phyloP scores from a whole-genome alignment of 2,329 filamentous ascomycete genomes.

The Aspergillus alliaceus region DNA sequence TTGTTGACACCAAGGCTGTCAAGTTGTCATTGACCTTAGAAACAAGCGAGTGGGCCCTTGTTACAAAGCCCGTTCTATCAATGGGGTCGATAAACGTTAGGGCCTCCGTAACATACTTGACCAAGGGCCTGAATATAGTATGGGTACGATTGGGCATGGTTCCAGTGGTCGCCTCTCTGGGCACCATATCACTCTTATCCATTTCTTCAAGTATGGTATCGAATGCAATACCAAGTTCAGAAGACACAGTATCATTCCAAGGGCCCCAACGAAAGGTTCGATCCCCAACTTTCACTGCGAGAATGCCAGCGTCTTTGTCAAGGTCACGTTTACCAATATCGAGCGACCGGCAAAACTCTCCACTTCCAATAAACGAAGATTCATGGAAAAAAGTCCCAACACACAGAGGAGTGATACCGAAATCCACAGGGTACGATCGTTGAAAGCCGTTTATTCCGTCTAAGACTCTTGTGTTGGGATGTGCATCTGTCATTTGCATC shows the following conservation, averaged over 20 bases:
- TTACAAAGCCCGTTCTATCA: constrained; percentile 51
- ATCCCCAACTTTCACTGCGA: constrained; percentile 37
- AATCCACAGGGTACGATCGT: constrained; percentile 53
- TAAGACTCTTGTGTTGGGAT: constrained; percentile 19
- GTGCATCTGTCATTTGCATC: constrained; percentile 1
- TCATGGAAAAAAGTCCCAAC: constrained; percentile 57
- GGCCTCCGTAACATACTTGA: constrained; percentile 50
- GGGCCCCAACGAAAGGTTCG: constrained; percentile 47
- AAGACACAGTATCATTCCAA: constrained; percentile 58
- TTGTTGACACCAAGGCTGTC: constrained; percentile 15
- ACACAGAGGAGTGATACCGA: constrained; percentile 52
- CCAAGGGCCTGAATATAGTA: constrained; percentile 41
- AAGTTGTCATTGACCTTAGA: constrained; percentile 40
- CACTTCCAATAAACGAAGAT: constrained; percentile 59
- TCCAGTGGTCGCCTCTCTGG: constrained; percentile 1
- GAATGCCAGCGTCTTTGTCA: constrained; percentile 42
- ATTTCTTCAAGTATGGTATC: constrained; percentile 28
- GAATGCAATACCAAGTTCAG: constrained; percentile 43
- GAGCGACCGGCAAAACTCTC: constrained; percentile 51
- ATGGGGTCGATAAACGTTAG: constrained; percentile 56
- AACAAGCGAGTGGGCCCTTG: constrained; percentile 36
- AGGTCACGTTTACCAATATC: constrained; percentile 42
- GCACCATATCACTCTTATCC: constrained; percentile 12
- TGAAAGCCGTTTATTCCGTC: constrained; percentile 51
- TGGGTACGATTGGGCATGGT: constrained; percentile 13